These are phyloP conservation scores for Candida sp. DNA, from an alignment of 1,139 yeast species.

Conservation along the genomic window DNA sequence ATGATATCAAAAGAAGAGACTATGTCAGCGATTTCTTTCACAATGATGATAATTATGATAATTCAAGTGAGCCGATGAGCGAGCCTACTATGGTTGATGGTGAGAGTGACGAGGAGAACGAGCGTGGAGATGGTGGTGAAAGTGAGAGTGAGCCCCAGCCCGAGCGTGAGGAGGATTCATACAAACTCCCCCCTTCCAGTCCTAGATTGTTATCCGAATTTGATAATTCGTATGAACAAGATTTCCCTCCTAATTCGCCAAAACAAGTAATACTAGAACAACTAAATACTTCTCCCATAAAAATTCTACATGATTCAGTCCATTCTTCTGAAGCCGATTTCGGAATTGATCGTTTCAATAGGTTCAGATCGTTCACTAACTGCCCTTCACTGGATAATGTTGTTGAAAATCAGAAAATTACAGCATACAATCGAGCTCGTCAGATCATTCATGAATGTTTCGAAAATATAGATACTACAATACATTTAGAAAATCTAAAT, in stretches of 20 bases:
- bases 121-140: no score
- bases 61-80: constrained; percentile 10
- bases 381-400: constrained; percentile 28
- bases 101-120: constrained; percentile 13
- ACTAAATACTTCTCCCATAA: constrained; percentile 1
- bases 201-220: constrained; percentile 29
- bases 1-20: constrained; percentile 38
- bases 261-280: background rate
- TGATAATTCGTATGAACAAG: constrained; percentile 18
- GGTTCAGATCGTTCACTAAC: constrained; percentile 27
- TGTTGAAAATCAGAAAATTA: constrained; percentile 9
- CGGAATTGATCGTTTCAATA: constrained; percentile 43
- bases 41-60: constrained; percentile 3
- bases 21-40: constrained; percentile 9
- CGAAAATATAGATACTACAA: constrained; percentile 33
- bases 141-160: constrained; percentile 7
- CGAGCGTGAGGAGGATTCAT: constrained; percentile 1
- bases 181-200: constrained; percentile 28
- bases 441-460: constrained; percentile 34
- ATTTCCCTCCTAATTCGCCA: constrained; percentile 4
- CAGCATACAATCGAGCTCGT: constrained; percentile 23
- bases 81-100: constrained; percentile 15
- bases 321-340: constrained; percentile 45
- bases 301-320: constrained; percentile 9
- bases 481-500: constrained; percentile 35